Base-by-base conservation (phyloP, 1,284 basidiomycete genomes). In the Melampsora larici-populina region DNA sequence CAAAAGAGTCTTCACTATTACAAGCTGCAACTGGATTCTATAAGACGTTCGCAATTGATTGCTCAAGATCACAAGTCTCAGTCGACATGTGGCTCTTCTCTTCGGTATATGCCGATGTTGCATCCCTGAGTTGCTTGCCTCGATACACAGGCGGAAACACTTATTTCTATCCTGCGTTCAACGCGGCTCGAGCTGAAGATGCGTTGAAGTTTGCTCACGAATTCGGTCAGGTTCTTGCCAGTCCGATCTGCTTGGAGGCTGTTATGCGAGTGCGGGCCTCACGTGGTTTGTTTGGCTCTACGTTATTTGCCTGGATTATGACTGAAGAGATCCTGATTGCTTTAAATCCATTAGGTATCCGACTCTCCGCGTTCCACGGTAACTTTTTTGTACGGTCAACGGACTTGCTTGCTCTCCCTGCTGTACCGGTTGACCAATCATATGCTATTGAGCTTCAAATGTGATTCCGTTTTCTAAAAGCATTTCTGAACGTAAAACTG, bases 11-110 rank as follows among this genome's bases (percentile, higher is more conserved):
- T 17, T 88, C 88, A 18, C 86, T 97, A 13, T 87, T 97, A 55
- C 93, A 94, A 86, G 88, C 94, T 21, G 92, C 92, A 0, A 92
- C 92, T 46, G 89, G 91, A 9, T 99, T 97, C 87, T 99, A 98
- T 88, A 99, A 99, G 87, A 94, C 93, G 0, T 98, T 99, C 81
- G 94, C 97, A 24, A 99, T 99, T 83, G 96, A 99, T 82, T 99
- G 96, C 84, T 98, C 96, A 9, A 90, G 96, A 80, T 91, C 92
- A 11, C 97, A 99, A 84, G 92, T 99, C 51, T 95, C 95, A 0
- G 95, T 99, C 75, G 96, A 99, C 84, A 98, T 99, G 96, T 99
- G 97, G 90, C 87, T 99, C 73, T 98, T 97, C 86, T 92, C 92
- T 79, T 88, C 93, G 18, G 87, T 88, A 33, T 99, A 99, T 84